Evolutionary conservation across 1,284 basidiomycete species (phyloP).

Genomic region (Pyrrhoderma lamaoense): DNA sequence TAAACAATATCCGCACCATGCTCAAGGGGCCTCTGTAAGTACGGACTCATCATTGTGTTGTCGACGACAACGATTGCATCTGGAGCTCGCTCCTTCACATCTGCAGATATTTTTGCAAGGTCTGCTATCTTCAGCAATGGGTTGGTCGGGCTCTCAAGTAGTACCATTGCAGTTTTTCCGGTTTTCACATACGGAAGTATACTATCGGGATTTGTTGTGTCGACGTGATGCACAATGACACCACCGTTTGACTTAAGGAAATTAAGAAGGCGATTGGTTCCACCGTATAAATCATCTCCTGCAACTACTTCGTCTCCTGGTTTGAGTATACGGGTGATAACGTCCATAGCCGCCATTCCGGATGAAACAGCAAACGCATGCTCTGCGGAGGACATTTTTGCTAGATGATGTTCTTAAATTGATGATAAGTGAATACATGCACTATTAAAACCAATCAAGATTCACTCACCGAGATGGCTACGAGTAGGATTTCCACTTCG

Average conservation of each 20-base stretch:
- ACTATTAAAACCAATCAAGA: neutral
- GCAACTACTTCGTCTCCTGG: constrained; percentile 94
- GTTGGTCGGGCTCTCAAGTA: constrained; percentile 97
- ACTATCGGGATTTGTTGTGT: constrained; percentile 74
- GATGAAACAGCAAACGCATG: constrained; percentile 91
- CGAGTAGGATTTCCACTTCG: constrained; percentile 96
- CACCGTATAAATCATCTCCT: constrained; percentile 96
- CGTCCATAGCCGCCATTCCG: constrained; percentile 97
- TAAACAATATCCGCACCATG: constrained; percentile 97
- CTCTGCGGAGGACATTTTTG: constrained; percentile 85
- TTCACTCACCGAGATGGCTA: constrained; percentile 76
- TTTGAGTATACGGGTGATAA: constrained; percentile 90
- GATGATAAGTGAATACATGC: constrained; percentile 12
- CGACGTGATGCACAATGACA: constrained; percentile 88
- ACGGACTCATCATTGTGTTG: constrained; percentile 99
- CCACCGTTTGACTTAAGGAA: constrained; percentile 86
- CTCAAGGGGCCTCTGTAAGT: constrained; percentile 92
- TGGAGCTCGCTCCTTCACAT: constrained; percentile 77
- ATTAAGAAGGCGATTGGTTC: constrained; percentile 92
- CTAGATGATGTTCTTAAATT: constrained; percentile 85
- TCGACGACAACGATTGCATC: constrained; percentile 88
- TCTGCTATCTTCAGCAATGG: constrained; percentile 95
- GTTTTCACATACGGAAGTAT: constrained; percentile 60
- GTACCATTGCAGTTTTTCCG: constrained; percentile 83
- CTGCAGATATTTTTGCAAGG: constrained; percentile 70